These are phyloP conservation scores for Botryotinia globosa DNA, from an alignment of 2,329 filamentous ascomycete species.

Conservation along the genomic window DNA sequence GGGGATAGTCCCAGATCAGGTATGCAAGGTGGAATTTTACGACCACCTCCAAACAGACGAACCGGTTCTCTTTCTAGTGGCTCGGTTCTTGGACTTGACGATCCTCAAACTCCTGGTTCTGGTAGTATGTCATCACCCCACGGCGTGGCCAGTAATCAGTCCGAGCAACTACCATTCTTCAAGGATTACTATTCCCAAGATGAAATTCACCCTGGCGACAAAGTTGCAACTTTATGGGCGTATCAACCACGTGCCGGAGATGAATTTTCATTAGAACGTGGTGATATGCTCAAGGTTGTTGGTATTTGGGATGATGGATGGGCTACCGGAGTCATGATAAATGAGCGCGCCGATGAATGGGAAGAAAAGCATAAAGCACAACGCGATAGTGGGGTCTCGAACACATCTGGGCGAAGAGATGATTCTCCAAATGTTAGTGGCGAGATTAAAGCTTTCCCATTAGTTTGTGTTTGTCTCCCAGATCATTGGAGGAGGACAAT, in stretches of 20 bases:
- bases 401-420: conserved; percentile 63
- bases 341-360: conserved; percentile 85
- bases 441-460: conserved; percentile 95
- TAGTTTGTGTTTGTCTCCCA: conserved; percentile 92
- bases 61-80: conserved; percentile 87
- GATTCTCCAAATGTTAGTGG: conserved; percentile 66
- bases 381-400: conserved; percentile 90
- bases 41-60: conserved; percentile 66
- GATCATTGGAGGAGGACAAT: conserved; percentile 97
- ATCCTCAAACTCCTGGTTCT: conserved; percentile 72
- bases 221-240: conserved; percentile 90
- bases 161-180: conserved; percentile 93
- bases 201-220: conserved; percentile 88
- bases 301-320: conserved; percentile 99
- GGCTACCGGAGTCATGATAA: conserved; percentile 86
- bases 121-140: conserved; percentile 79
- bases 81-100: conserved; percentile 68
- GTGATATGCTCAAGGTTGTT: conserved; percentile 96
- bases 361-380: conserved; percentile 72
- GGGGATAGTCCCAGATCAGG: conserved; percentile 64
- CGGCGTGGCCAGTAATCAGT: conserved; percentile 82
- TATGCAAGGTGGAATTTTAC: conserved; percentile 51
- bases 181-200: conserved; percentile 99
- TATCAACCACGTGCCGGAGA: conserved; percentile 93
- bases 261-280: conserved; percentile 88